Base-by-base conservation (phyloP, 768 basidiomycete genomes). In the Boletus speciosus region DNA sequence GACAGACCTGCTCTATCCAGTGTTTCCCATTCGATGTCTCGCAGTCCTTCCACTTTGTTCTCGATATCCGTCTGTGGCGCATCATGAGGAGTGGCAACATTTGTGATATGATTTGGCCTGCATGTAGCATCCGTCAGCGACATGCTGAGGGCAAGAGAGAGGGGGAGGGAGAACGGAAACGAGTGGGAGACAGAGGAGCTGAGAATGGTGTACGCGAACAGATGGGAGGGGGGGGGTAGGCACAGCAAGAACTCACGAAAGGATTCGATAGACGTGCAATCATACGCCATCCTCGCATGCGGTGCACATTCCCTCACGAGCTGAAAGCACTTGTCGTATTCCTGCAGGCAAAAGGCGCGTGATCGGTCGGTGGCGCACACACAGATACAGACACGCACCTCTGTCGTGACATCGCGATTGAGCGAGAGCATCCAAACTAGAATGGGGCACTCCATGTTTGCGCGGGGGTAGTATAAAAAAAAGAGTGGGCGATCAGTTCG, bases 71-170 rank as follows among this genome's bases (percentile, higher is more conserved):
- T 51, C 88, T 77, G 67, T 90, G 89, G 15, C 88, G 75, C 89
- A 90, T 90, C 89, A 91, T 90, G 61, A 90, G 82, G 12, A 90
- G 73, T 0, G 89, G 89, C 10, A 91, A 72, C 76, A 90, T 85
- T 59, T 85, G 77, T 16, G 84, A 83, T 67, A 91, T 83, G 60
- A 87, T 73, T 64, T 81, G 79, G 21, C 88, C 89, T 90, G 69
- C 14, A 14, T 29, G 34, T 3, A 48, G 31, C 11, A 23, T 1
- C 9, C 29, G 4, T 53, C 16, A 61, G 42, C 9, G 5, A 37
- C 15, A 8, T 25, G 16, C 2, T 32, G 10, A 31, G 11, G 7
- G 21, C 23, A n/a, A 3, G 40, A 23, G 29, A 29, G 6, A 29
- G 29, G 3, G 29, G 29, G 29, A 9, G 29, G 9, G 29, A 1